Evolutionary conservation across 305 asterid genomes (phyloP).

Genomic region (Striga hermonthica): DNA sequence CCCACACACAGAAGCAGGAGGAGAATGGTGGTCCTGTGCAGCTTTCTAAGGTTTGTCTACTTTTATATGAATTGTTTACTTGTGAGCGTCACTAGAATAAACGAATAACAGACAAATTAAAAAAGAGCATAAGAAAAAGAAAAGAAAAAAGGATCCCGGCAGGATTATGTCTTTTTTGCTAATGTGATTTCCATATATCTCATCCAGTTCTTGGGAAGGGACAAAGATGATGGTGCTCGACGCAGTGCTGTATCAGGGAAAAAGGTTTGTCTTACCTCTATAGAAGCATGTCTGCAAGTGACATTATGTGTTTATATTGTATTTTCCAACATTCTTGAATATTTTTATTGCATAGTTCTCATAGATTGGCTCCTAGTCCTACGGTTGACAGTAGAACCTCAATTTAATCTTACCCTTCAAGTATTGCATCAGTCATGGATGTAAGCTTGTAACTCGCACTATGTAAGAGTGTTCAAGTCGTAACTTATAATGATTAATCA

Average conservation of each 20-base stretch:
- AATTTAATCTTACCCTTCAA: not conserved
- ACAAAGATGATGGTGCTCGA: constrained; percentile 77
- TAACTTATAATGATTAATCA: too few relatives aligned
- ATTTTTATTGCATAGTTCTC: constrained; percentile 19
- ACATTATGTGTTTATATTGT: constrained; percentile 18
- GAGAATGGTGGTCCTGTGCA: constrained; percentile 86
- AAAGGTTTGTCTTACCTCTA: constrained; percentile 48
- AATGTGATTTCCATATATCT: constrained; percentile 22
- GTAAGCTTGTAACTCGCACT: not conserved
- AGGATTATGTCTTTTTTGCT: constrained; percentile 15
- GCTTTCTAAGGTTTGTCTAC: constrained; percentile 70
- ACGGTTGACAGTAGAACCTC: constrained; percentile 4
- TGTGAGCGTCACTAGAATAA: not conserved
- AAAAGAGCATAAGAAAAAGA: not conserved
- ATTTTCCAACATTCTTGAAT: constrained; percentile 8
- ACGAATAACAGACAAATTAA: not conserved
- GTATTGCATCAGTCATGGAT: not conserved
- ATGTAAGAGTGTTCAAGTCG: not conserved
- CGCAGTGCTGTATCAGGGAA: constrained; percentile 97
- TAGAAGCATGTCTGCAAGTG: constrained; percentile 2
- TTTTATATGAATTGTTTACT: constrained; percentile 8
- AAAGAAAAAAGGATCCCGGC: not conserved
- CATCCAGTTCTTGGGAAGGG: constrained; percentile 72
- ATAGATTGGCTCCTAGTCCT: not conserved
- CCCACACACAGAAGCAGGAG: constrained; percentile 70